These are phyloP conservation scores for Colletotrichum sp. DNA, from an alignment of 2,329 filamentous ascomycete genomes.

Conservation along the genomic window DNA sequence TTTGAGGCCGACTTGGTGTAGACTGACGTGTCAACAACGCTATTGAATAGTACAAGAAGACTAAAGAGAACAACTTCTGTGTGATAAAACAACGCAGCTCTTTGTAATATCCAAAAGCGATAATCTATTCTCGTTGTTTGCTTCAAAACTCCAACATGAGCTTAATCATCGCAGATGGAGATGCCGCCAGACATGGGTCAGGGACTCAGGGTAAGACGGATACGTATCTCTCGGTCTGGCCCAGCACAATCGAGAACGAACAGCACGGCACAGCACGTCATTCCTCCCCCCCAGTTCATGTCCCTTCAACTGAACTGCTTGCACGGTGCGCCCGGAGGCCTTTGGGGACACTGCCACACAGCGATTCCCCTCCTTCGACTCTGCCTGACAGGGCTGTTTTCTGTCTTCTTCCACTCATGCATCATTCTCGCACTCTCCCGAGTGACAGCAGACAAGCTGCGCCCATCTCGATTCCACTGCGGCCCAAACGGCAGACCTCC, in stretches of 20 bases:
- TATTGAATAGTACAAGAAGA: not conserved
- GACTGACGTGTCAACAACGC: not conserved
- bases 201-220: not conserved
- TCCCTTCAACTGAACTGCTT: not conserved
- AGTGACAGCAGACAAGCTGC: not conserved
- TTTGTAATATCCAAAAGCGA: not conserved
- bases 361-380: not conserved
- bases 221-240: not conserved
- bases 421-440: not conserved
- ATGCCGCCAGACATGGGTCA: not conserved
- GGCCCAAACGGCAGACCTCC: not conserved
- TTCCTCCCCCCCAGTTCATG: not conserved
- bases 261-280: conserved; percentile 5
- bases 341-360: conserved; percentile 4
- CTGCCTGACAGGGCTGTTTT: conserved; percentile 17
- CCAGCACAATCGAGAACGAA: not conserved
- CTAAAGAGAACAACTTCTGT: fast-evolving
- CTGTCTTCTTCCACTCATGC: not conserved
- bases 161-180: not conserved
- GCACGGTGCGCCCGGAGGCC: not conserved
- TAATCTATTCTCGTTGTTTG: not conserved
- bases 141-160: not conserved
- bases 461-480: not conserved
- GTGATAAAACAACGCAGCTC: not conserved
- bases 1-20: not conserved